A percentile compares a stretch with the other conserved stretches of the same genome.
Conservation (phyloP, 31 red algal genomes). For the Odonthalia washingtoniensis region DNA sequence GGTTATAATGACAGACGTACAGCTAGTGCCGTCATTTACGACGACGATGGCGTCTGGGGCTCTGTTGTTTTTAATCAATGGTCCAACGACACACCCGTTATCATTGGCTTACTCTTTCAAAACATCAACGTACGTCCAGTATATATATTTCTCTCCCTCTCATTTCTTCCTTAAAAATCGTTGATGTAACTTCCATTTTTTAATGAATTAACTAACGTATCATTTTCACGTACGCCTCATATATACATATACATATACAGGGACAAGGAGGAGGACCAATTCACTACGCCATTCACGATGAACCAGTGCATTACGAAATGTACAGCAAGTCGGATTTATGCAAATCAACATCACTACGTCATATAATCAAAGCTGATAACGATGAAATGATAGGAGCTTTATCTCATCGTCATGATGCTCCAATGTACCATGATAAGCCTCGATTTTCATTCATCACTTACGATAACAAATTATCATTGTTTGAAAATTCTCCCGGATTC, state of each 20-base stretch:
- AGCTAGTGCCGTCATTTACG: constrained; percentile 39
- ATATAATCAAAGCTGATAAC: constrained; percentile 4
- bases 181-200: no score
- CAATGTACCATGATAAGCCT: constrained; percentile 13
- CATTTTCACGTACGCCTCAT: no score
- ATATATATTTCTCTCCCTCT: not conserved
- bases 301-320: constrained; percentile 54
- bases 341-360: not conserved
- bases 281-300: constrained; percentile 44
- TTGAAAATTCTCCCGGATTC: constrained; percentile 4
- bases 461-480: constrained; percentile 46
- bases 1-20: constrained; percentile 3
- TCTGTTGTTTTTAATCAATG: constrained; percentile 54
- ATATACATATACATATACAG: not conserved
- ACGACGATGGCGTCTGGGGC: constrained; percentile 57
- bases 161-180: not conserved
- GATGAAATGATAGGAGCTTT: constrained; percentile 33
- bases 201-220: no score
- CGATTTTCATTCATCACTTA: constrained; percentile 43
- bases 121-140: constrained; percentile 50
- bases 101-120: constrained; percentile 36
- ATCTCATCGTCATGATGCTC: not conserved
- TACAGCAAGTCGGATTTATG: constrained; percentile 27
- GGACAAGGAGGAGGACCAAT: not conserved
- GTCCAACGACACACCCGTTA: constrained; percentile 23